Base-by-base conservation (phyloP, 345 rosid species). In the Sisymbrium irio region DNA sequence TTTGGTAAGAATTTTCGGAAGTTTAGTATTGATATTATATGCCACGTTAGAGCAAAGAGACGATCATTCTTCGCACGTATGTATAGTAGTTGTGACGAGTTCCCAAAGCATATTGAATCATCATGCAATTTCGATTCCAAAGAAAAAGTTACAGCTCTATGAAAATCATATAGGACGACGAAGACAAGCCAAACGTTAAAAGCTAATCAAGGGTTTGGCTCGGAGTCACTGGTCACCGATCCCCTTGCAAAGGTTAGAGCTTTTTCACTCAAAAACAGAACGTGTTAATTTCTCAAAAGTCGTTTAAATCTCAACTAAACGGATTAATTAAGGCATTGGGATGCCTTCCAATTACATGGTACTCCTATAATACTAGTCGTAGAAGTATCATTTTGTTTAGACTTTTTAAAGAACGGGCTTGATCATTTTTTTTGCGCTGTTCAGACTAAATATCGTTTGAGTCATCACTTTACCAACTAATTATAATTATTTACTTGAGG, bases 391-490 rank as follows among this genome's bases (percentile, higher is more conserved):
- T 33, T 17, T 37, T 39, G 20, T 72, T 18, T 50, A 49, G 41
- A 72, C 17, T 72, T 62, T 18, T 1, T n/a, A n/a, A 27, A 49
- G 17, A 46, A 8, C 30, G 44, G 28, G 55, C 18, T 51, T 62
- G 13, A 62, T 72, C n/a, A 53, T 0, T 57, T 44, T 25, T 32
- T 40, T 41, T 46, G 56, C 56, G 54, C 20, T 32, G 19, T 22
- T 9, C 15, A 33, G 36, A 7, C 25, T 13, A 42, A 53, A 9
- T 49, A 9, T 51, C 35, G 14, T 32, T 55, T 5, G 62, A 45
- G 57, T 73, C 49, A 11, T 41, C 70, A 72, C 37, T 63, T 39
- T 40, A 39, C 15, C 42, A 51, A 41, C 44, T 53, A 50, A 13
- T 5, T 37, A 71, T 8, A 3, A 6, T 6, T 50, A 50, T 22